Conservation (phyloP, 169 alveolate species). For the Blepharisma undulans region DNA sequence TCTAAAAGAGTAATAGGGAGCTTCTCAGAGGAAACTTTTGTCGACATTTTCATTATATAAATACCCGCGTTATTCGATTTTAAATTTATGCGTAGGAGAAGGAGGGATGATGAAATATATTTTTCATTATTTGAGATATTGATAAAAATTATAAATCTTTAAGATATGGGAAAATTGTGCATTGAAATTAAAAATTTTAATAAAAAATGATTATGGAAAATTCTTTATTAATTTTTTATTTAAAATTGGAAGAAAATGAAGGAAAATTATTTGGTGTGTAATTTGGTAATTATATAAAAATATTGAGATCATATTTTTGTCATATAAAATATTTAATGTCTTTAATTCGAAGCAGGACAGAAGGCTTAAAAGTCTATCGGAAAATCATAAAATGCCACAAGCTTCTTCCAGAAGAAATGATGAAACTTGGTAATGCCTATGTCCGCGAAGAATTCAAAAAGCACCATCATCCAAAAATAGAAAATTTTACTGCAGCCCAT, state of each 20-base stretch:
- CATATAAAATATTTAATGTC: not conserved
- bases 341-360: not conserved
- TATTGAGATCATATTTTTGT: not conserved
- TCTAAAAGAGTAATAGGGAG: not conserved
- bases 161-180: not conserved
- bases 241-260: too few relatives aligned
- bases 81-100: not conserved
- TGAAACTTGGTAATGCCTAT: not conserved
- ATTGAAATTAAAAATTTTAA: too few relatives aligned
- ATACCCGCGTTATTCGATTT: not conserved
- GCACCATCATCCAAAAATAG: constrained; percentile 2
- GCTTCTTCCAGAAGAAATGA: not conserved
- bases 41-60: not conserved
- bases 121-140: not conserved
- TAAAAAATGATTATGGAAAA: not conserved
- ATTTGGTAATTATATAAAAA: not conserved
- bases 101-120: not conserved
- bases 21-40: not conserved
- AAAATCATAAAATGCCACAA: not conserved
- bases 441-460: constrained; percentile 27
- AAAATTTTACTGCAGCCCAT: not conserved
- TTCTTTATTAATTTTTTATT: not conserved
- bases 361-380: constrained; percentile 4
- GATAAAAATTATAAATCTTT: not conserved
- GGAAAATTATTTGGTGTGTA: not conserved